Percentiles rank a stretch among this genome's conserved stretches.
These are phyloP conservation scores for Ustilago nuda DNA, from an alignment of 1,284 basidiomycete species.

Conservation along the genomic window DNA sequence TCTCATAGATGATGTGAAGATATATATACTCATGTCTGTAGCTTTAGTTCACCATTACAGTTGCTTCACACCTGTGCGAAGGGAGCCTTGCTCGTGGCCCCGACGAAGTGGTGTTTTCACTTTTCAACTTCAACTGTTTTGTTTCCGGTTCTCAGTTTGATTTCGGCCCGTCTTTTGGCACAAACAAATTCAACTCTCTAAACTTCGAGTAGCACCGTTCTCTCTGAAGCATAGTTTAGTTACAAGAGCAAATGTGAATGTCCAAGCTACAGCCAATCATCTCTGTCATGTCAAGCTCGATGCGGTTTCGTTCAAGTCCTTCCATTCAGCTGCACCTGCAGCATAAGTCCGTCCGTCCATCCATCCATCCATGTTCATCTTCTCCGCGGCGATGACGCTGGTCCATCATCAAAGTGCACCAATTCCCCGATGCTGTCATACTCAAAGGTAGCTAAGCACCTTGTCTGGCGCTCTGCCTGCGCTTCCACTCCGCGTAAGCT, in stretches of 20 bases:
- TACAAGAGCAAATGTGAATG: not conserved
- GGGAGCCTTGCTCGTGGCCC: no score
- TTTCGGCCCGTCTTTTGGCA: constrained; percentile 10
- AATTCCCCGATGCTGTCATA: not conserved
- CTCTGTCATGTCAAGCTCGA: constrained; percentile 13
- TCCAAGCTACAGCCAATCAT: not conserved
- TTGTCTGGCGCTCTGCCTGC: constrained; percentile 4
- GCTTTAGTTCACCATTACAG: no score
- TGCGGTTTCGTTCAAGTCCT: constrained; percentile 11
- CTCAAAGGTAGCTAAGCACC: not conserved
- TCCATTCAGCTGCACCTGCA: constrained; percentile 7
- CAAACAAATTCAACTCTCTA: not conserved
- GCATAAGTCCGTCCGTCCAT: constrained; percentile 13
- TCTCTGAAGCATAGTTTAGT: not conserved
- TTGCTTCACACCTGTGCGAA: no score
- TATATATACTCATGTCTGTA: no score
- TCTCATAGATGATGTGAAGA: no score
- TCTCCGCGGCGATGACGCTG: constrained; percentile 15
- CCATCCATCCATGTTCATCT: constrained; percentile 7
- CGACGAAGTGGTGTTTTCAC: no score
- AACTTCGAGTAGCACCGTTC: not conserved
- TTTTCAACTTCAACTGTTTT: not conserved
- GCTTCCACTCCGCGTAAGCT: constrained; percentile 31
- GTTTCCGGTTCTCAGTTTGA: constrained; percentile 2
- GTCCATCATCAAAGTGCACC: not conserved